These are phyloP conservation scores for Hygrophila difformis DNA, from an alignment of 257 asterid species.

Conservation along the genomic window DNA sequence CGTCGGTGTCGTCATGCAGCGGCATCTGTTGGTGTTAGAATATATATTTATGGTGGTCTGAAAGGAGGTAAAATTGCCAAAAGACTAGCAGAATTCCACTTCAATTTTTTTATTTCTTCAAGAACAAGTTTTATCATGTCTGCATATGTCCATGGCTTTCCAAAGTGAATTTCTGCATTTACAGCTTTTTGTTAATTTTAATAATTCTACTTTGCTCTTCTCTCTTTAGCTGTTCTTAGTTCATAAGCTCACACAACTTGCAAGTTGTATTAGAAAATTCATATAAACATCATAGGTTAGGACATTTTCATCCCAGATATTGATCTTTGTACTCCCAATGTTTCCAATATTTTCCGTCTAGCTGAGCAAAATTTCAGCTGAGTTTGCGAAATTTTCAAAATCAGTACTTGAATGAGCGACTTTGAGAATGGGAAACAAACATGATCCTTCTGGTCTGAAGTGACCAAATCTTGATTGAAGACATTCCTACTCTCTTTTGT, in stretches of 20 bases:
- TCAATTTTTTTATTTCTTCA: constrained; percentile 11
- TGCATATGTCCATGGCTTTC: too few relatives aligned
- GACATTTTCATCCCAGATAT: too few relatives aligned
- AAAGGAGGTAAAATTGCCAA: constrained; percentile 65
- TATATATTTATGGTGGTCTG: constrained; percentile 84
- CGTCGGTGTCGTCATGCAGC: constrained; percentile 99
- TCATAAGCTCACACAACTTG: constrained; percentile 4
- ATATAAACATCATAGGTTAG: too few relatives aligned
- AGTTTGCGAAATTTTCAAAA: neutral
- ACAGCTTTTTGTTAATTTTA: constrained; percentile 3
- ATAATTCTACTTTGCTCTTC: constrained; percentile 1
- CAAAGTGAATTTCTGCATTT: constrained; percentile 12
- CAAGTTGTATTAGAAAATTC: neutral
- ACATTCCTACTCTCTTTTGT: too few relatives aligned
- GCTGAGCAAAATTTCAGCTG: neutral
- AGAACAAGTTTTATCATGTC: too few relatives aligned
- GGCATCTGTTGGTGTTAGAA: constrained; percentile 88
- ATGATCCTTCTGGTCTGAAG: too few relatives aligned
- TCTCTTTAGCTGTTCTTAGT: neutral
- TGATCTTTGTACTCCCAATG: too few relatives aligned
- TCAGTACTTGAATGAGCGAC: too few relatives aligned
- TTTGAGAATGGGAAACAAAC: too few relatives aligned
- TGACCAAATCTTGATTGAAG: too few relatives aligned
- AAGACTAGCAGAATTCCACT: too few relatives aligned
- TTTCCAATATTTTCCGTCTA: neutral